A percentile compares a stretch with the other conserved stretches of the same genome.
Evolutionary conservation across 345 rosid species (phyloP).

Genomic region (Salix brachista): DNA sequence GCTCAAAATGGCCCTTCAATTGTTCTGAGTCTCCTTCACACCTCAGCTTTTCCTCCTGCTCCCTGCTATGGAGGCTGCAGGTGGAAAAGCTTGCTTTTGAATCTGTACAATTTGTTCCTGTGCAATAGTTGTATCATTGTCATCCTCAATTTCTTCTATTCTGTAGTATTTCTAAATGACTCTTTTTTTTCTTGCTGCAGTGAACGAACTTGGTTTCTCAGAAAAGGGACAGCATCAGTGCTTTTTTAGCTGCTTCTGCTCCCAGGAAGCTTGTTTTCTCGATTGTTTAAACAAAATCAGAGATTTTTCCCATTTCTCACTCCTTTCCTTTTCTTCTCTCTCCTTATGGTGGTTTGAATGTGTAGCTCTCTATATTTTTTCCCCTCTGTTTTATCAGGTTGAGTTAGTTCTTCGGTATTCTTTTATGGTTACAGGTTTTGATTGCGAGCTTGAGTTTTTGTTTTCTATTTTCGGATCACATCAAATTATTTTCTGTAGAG

Average conservation of each 20-base stretch:
- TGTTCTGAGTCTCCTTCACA: slow-evolving; percentile 52
- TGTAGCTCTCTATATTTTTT: slow-evolving; percentile 9
- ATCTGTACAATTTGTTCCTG: slow-evolving; percentile 25
- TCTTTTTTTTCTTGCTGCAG: slow-evolving; percentile 32
- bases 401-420: no score
- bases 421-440: no score
- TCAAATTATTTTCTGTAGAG: no score
- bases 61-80: slow-evolving; percentile 30
- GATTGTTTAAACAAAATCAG: slow-evolving; percentile 12
- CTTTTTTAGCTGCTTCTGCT: slow-evolving; percentile 87
- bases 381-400: no score
- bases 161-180: slow-evolving; percentile 4
- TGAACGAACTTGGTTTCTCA: slow-evolving; percentile 21
- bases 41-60: slow-evolving; percentile 24
- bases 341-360: slow-evolving; percentile 32
- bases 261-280: slow-evolving; percentile 47
- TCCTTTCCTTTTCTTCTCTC: no score
- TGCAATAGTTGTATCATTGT: neutral
- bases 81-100: slow-evolving; percentile 35
- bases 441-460: no score
- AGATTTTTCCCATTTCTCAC: no score
- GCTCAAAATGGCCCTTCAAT: slow-evolving; percentile 76
- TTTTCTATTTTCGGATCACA: no score
- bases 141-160: neutral
- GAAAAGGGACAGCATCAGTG: slow-evolving; percentile 73